phyloP scores from a whole-genome alignment of 495 filamentous ascomycete species.

The Sabuloglossum arenarium region DNA sequence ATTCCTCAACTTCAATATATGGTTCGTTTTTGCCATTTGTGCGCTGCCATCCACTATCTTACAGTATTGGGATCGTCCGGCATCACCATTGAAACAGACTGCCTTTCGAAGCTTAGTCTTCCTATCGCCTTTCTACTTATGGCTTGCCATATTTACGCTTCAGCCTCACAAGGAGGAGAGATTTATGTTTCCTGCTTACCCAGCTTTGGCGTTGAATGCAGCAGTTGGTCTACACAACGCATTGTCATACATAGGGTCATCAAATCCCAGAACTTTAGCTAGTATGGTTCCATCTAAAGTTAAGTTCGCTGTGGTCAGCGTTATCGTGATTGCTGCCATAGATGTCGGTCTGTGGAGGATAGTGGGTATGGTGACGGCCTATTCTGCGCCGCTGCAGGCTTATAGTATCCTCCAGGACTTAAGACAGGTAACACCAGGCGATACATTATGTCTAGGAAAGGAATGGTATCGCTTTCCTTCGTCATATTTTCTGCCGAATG shows the following conservation, averaged over 20 bases:
- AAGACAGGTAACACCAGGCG: slow-evolving; percentile 30
- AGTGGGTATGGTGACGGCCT: slow-evolving; percentile 64
- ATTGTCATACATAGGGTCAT: slow-evolving; percentile 43
- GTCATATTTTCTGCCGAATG: slow-evolving; percentile 67
- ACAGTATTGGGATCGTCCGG: slow-evolving; percentile 23
- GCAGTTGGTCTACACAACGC: slow-evolving; percentile 67
- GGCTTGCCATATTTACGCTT: slow-evolving; percentile 74
- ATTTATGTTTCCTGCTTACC: slow-evolving; percentile 97
- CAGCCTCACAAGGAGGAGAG: slow-evolving; percentile 97
- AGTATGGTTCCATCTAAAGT: slow-evolving; percentile 48
- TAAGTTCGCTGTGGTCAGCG: slow-evolving; percentile 39
- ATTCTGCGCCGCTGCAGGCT: slow-evolving; percentile 64
- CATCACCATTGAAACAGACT: slow-evolving; percentile 23
- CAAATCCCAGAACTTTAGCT: slow-evolving; percentile 34
- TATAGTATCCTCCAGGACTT: slow-evolving; percentile 35
- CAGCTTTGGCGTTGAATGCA: slow-evolving; percentile 78
- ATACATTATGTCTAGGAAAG: slow-evolving; percentile 73
- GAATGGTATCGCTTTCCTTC: slow-evolving; percentile 98
- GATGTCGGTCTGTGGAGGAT: slow-evolving; percentile 48
- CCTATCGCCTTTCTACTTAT: slow-evolving; percentile 74
- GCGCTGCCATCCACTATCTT: slow-evolving; percentile 39
- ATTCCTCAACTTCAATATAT: slow-evolving; percentile 83
- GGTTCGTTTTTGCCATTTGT: slow-evolving; percentile 67
- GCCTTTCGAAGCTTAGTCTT: slow-evolving; percentile 53
- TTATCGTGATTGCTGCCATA: slow-evolving; percentile 32